Evolutionary conservation across 2,329 filamentous ascomycete species (phyloP).

Genomic region (Pseudogymnoascus sp.): DNA sequence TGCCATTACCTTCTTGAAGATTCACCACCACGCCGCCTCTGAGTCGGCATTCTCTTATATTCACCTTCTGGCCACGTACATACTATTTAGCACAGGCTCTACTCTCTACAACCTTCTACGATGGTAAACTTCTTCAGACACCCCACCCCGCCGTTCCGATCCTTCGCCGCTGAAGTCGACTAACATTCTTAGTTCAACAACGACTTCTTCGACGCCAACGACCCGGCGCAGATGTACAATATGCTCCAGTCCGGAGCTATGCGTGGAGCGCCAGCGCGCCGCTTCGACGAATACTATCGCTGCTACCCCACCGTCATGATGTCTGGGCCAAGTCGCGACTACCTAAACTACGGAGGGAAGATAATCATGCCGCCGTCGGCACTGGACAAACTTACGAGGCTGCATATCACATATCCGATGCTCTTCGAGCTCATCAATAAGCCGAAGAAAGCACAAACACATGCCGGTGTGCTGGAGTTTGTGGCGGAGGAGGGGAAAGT

Average conservation of each 20-base stretch:
- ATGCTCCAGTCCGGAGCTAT: slow-evolving; percentile 23
- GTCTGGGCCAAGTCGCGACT: slow-evolving; percentile 77
- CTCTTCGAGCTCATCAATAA: slow-evolving; percentile 95
- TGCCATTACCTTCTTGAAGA: not conserved
- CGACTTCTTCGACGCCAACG: slow-evolving; percentile 25
- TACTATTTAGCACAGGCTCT: not conserved
- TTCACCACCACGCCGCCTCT: not conserved
- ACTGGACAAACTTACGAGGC: slow-evolving; percentile 87
- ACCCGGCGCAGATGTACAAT: slow-evolving; percentile 27
- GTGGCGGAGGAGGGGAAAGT: slow-evolving; percentile 95
- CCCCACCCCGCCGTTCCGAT: not conserved
- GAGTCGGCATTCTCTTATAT: not conserved
- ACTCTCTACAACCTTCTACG: not conserved
- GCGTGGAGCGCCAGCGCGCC: slow-evolving; percentile 44
- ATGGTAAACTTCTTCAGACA: not conserved
- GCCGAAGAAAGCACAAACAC: slow-evolving; percentile 68
- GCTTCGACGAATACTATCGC: slow-evolving; percentile 97
- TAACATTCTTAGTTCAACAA: slow-evolving; percentile 20
- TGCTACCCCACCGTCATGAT: slow-evolving; percentile 96
- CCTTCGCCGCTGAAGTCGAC: slow-evolving; percentile 12
- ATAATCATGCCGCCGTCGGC: slow-evolving; percentile 95
- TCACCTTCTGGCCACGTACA: not conserved
- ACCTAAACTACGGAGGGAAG: slow-evolving; percentile 94
- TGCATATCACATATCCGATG: slow-evolving; percentile 96
- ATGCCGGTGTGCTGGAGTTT: slow-evolving; percentile 94